Evolutionary conservation across 768 basidiomycete species (phyloP), one percentile per base, ranked within the genome.

Genomic region (Psilocybe azurescens): DNA sequence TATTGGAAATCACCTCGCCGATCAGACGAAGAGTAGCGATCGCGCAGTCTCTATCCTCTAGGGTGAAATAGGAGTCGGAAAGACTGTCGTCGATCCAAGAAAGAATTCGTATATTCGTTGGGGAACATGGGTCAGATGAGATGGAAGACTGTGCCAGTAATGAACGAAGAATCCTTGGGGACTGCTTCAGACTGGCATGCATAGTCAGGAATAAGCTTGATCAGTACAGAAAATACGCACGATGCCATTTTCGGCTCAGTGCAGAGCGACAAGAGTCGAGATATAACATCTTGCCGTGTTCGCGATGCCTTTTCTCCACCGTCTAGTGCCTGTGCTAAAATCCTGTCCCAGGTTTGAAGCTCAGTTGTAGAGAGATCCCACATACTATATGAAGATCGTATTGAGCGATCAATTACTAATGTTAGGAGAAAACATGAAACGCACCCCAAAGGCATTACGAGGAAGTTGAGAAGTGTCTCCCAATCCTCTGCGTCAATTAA

Each of bases 371-470:
- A 80, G 71, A 86, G 73, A 7, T 63, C 64, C 83, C 87, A 85
- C 10, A 66, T 63, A 50, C 87, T 88, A 51, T 20, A 10, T 13
- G 14, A 8, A 2, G 51, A 66, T 56, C 44, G 46, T 13, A 4
- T 50, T 32, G 28, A 50, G 51, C 59, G 51, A 58, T 39, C 39
- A 38, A 52, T 56, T 39, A 58, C 3, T 28, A 49, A 51, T n/a
- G 13, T 8, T 56, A 44, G 39, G 3, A 47, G 41, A 11, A 1
- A 30, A 46, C 46, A 47, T 20, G 51, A 44, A 14, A 65, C 74
- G 61, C 54, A 88, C 87, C 79, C 73, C 51, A 86, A 69, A 1
- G 87, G 84, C 54, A 83, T 74, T 0, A 72, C 68, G 18, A 89
- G 75, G 59, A 88, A 77, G 20, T 75, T 72, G 1, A 81, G 66